A percentile compares a stretch with the other conserved stretches of the same genome.
Evolutionary conservation across 1,284 basidiomycete species (phyloP).

Genomic region (Cryptococcus amylolentus): DNA sequence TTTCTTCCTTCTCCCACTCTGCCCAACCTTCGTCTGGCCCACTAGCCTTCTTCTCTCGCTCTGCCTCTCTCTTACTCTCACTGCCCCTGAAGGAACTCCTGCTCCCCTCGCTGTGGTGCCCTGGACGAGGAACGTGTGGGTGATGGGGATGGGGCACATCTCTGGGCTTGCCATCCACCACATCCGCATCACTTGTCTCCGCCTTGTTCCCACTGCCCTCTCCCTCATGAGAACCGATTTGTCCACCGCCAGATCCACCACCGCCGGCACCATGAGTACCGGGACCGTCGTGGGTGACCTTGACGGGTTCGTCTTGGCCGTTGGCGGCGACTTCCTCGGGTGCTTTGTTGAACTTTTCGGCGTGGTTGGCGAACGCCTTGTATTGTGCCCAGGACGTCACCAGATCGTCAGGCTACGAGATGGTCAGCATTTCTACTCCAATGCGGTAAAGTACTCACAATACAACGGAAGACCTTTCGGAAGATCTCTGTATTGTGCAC

Average conservation of each 20-base stretch:
- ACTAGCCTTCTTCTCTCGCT: slow-evolving; percentile 33
- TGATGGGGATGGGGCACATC: not conserved
- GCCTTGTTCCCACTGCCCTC: not conserved
- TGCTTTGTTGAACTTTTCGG: slow-evolving; percentile 61
- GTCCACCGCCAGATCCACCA: slow-evolving; percentile 48
- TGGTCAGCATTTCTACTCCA: slow-evolving; percentile 2
- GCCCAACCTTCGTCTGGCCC: slow-evolving; percentile 68
- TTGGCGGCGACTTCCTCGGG: slow-evolving; percentile 41
- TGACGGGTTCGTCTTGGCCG: slow-evolving; percentile 34
- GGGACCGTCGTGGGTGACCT: slow-evolving; percentile 38
- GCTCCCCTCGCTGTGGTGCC: not conserved
- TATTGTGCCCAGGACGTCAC: slow-evolving; percentile 93
- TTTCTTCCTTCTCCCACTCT: slow-evolving; percentile 76
- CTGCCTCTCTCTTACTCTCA: not conserved
- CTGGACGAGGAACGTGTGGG: too few relatives aligned
- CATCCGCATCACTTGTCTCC: slow-evolving; percentile 12
- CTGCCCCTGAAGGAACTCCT: slow-evolving; percentile 1
- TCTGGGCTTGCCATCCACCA: slow-evolving; percentile 23
- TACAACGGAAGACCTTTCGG: slow-evolving; percentile 85
- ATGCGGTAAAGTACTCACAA: slow-evolving; percentile 44
- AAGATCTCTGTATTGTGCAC: slow-evolving; percentile 88
- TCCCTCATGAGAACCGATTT: slow-evolving; percentile 21
- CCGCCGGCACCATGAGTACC: slow-evolving; percentile 51
- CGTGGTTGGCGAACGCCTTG: slow-evolving; percentile 71
- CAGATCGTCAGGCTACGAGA: slow-evolving; percentile 68